A percentile compares a stretch with the other conserved stretches of the same genome.
These are phyloP conservation scores for Xylaria cubensis DNA, from an alignment of 495 filamentous ascomycete genomes.

Conservation along the genomic window DNA sequence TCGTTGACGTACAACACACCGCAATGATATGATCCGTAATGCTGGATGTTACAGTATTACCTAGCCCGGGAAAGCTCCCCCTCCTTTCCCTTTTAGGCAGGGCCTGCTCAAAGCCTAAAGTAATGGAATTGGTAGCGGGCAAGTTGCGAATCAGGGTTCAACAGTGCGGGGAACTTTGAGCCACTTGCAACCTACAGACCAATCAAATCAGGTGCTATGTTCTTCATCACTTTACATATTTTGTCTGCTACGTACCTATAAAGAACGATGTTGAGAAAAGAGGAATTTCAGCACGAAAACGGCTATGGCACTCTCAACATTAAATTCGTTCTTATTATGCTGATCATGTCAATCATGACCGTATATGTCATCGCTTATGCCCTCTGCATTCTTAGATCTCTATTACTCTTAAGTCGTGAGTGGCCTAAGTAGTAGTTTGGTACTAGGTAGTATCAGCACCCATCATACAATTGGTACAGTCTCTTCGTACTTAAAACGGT, in stretches of 20 bases:
- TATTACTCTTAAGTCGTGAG: not conserved
- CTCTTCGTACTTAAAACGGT: no score
- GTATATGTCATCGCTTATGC: not conserved
- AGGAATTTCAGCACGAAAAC: not conserved
- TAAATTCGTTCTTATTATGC: not conserved
- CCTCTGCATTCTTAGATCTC: not conserved
- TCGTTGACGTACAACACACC: slow-evolving; percentile 37
- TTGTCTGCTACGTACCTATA: not conserved
- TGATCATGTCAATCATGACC: not conserved
- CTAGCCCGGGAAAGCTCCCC: not conserved
- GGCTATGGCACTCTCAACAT: not conserved
- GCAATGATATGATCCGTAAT: slow-evolving; percentile 23
- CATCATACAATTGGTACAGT: no score
- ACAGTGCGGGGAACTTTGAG: slow-evolving; percentile 21
- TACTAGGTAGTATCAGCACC: not conserved
- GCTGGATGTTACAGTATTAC: not conserved
- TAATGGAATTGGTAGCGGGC: not conserved
- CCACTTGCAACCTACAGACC: not conserved
- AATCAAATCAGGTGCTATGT: not conserved
- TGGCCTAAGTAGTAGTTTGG: not conserved
- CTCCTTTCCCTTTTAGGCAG: not conserved
- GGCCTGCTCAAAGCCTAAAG: slow-evolving; percentile 6
- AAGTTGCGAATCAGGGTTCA: slow-evolving; percentile 11
- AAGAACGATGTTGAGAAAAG: not conserved
- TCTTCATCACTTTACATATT: not conserved